Evolutionary conservation across 106 monocot species (phyloP).

Genomic region (Apostasia ramifera): DNA sequence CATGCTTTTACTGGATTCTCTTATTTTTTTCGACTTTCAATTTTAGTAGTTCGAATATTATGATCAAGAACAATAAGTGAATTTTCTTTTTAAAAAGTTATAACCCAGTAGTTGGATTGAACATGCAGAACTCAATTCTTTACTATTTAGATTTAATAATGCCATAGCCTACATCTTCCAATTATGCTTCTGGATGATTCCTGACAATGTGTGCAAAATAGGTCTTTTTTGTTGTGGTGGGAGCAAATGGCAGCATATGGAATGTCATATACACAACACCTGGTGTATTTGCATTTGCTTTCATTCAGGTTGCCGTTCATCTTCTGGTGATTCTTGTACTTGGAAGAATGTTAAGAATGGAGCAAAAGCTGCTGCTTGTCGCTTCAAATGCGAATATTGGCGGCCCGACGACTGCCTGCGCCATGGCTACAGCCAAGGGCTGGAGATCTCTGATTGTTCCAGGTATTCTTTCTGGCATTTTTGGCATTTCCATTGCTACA

Average conservation of each 20-base stretch:
- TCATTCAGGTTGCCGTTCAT: constrained; percentile 61
- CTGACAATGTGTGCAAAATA: not conserved
- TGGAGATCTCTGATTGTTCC: constrained; percentile 80
- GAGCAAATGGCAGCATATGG: constrained; percentile 79
- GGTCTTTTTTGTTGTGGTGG: constrained; percentile 88
- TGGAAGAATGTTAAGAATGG: constrained; percentile 54
- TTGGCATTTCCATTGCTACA: constrained; percentile 78
- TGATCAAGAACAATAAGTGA: no score
- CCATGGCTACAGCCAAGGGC: constrained; percentile 86
- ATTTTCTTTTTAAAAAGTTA: no score
- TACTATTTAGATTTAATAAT: no score
- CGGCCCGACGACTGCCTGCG: constrained; percentile 90
- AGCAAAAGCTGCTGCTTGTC: constrained; percentile 55
- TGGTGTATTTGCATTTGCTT: constrained; percentile 58
- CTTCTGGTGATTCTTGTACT: constrained; percentile 49
- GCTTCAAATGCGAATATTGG: constrained; percentile 90
- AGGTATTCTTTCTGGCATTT: constrained; percentile 70
- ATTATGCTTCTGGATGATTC: no score
- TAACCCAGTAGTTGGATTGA: no score
- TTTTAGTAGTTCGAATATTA: no score
- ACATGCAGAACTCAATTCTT: no score
- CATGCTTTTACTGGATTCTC: no score
- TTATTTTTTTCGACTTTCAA: no score
- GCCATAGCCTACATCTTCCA: no score
- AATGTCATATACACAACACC: constrained; percentile 77